Conservation (phyloP, 768 basidiomycete species). For the Lepiota brunneoincarnata region DNA sequence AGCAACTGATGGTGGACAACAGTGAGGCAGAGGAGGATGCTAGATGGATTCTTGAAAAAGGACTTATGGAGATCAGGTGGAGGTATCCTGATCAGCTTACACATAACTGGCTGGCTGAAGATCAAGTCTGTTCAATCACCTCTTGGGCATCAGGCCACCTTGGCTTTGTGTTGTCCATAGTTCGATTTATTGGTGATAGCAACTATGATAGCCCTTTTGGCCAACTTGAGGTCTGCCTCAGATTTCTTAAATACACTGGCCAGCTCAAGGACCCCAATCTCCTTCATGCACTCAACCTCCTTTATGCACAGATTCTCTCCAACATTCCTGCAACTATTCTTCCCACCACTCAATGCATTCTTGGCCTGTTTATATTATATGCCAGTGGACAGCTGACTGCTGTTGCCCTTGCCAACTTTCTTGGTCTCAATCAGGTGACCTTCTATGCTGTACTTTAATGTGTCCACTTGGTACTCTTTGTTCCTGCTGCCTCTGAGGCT, state of each 20-base stretch:
- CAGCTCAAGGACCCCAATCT: background rate
- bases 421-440: background rate
- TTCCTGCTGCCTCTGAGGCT: background rate
- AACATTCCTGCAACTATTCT: background rate
- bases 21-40: too few relatives aligned
- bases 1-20: background rate
- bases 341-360: background rate
- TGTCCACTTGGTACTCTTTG: background rate
- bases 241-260: background rate
- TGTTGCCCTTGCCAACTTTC: background rate
- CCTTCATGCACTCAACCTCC: background rate
- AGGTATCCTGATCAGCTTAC: background rate
- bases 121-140: background rate
- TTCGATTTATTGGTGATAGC: background rate
- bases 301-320: too few relatives aligned
- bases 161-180: background rate
- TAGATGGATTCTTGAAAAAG: background rate
- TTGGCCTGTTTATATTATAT: background rate
- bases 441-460: background rate
- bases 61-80: background rate
- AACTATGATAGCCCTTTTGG: background rate
- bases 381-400: background rate
- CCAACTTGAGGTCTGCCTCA: background rate
- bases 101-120: background rate
- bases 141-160: background rate